Conservation (phyloP, 352 stramenopile genomes). For the Peronosclerospora sorghi region DNA sequence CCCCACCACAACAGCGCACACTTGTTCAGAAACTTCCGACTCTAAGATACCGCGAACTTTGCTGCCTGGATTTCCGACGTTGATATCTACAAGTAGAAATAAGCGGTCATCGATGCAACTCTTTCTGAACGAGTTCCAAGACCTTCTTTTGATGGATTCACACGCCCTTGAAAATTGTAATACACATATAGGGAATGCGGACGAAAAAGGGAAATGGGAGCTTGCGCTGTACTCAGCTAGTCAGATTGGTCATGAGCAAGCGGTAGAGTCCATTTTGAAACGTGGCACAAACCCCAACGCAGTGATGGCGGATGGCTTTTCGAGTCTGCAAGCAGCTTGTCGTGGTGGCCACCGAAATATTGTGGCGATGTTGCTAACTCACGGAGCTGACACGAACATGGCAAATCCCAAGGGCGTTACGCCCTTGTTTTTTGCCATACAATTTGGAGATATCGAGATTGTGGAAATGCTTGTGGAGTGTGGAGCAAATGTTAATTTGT, state of each 20-base stretch:
- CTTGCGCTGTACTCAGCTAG: slow-evolving; percentile 39
- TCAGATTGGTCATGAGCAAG: slow-evolving; percentile 33
- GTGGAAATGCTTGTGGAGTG: slow-evolving; percentile 35
- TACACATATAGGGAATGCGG: slow-evolving; percentile 7
- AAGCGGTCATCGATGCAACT: slow-evolving; percentile 25
- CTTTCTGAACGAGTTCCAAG: slow-evolving; percentile 38
- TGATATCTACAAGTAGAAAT: slow-evolving; percentile 20
- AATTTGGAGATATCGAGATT: slow-evolving; percentile 31
- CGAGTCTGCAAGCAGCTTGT: slow-evolving; percentile 38
- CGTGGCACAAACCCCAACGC: slow-evolving; percentile 33
- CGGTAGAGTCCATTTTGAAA: slow-evolving; percentile 34
- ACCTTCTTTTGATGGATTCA: slow-evolving; percentile 32
- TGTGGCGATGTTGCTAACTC: slow-evolving; percentile 28
- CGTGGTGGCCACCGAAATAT: slow-evolving; percentile 35
- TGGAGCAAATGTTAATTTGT: slow-evolving; percentile 39
- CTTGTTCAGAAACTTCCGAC: background rate
- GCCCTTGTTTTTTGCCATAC: slow-evolving; percentile 38
- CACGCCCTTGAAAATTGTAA: slow-evolving; percentile 12
- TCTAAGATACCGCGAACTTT: slow-evolving; percentile 12
- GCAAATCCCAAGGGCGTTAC: slow-evolving; percentile 31
- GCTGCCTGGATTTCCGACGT: slow-evolving; percentile 24
- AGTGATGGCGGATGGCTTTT: slow-evolving; percentile 23
- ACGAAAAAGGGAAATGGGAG: slow-evolving; percentile 35
- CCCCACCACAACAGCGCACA: slow-evolving; percentile 7
- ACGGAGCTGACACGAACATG: slow-evolving; percentile 33